Evolutionary conservation across 2,329 filamentous ascomycete species (phyloP).

Genomic region (Hypoxylon sp.): DNA sequence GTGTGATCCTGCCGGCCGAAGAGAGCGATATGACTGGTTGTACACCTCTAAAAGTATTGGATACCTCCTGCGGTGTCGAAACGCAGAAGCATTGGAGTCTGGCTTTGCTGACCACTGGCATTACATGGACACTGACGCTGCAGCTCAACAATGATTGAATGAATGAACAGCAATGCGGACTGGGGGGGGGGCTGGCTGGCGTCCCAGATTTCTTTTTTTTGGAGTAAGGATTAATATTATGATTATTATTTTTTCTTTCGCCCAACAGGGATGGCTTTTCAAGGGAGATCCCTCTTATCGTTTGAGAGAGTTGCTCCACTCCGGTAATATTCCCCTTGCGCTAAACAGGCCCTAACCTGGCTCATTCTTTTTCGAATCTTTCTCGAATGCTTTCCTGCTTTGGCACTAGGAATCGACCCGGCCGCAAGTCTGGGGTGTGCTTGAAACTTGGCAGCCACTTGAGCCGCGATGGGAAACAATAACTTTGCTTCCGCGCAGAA

Average conservation of each 20-base stretch:
- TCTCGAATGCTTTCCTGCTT: constrained; percentile 46
- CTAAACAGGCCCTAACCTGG: constrained; percentile 40
- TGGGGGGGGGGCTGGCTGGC: constrained; percentile 28
- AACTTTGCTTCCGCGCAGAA: constrained; percentile 24
- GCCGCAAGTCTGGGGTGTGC: constrained; percentile 37
- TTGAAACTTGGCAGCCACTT: constrained; percentile 35
- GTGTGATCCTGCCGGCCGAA: constrained; percentile 33
- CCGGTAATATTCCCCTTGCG: constrained; percentile 46
- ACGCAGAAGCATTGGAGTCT: constrained; percentile 27
- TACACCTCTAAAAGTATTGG: constrained; percentile 33
- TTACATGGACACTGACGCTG: constrained; percentile 17
- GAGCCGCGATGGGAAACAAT: constrained; percentile 35
- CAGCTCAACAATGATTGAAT: constrained; percentile 21
- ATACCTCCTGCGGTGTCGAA: constrained; percentile 34
- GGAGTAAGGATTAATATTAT: constrained; percentile 14
- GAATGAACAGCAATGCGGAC: constrained; percentile 35
- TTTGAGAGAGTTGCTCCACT: constrained; percentile 40
- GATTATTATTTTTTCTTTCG: constrained; percentile 22
- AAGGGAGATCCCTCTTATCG: constrained; percentile 44
- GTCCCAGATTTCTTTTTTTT: constrained; percentile 18
- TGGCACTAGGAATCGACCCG: constrained; percentile 37
- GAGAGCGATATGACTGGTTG: constrained; percentile 26
- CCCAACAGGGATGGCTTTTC: constrained; percentile 36
- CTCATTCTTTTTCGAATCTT: constrained; percentile 47
- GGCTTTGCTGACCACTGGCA: constrained; percentile 25